phyloP scores from a whole-genome alignment of 495 filamentous ascomycete genomes.

The Talaromyces adpressus region DNA sequence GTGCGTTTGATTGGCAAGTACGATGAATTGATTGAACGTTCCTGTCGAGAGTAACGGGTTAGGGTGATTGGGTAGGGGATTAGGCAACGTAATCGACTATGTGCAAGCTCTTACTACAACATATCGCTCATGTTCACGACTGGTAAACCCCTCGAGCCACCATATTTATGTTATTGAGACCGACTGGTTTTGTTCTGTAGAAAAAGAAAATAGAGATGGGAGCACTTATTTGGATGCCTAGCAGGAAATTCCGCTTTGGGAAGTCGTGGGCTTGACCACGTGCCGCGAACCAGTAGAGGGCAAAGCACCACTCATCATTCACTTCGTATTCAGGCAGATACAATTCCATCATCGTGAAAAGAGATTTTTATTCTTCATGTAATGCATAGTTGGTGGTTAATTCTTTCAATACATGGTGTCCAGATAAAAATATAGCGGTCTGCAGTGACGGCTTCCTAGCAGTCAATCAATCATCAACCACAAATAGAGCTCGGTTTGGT shows the following conservation, averaged over 20 bases:
- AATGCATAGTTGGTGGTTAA: not conserved
- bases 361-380: not conserved
- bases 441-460: not conserved
- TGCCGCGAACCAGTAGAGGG: not conserved
- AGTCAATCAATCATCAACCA: not conserved
- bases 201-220: not conserved
- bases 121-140: not conserved
- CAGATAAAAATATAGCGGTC: not conserved
- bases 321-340: not conserved
- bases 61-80: not conserved
- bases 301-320: not conserved
- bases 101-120: not conserved
- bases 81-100: not conserved
- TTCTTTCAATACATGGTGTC: not conserved
- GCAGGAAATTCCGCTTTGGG: not conserved
- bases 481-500: not conserved
- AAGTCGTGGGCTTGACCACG: not conserved
- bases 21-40: not conserved
- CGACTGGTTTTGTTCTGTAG: no score
- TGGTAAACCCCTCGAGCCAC: no score
- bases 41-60: not conserved
- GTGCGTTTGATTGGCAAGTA: not conserved
- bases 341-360: not conserved
- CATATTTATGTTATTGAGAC: no score
- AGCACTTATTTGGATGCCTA: not conserved